A percentile compares a stretch with the other conserved stretches of the same genome.
Evolutionary conservation across 345 rosid species (phyloP).

Genomic region (Balakata baccata): DNA sequence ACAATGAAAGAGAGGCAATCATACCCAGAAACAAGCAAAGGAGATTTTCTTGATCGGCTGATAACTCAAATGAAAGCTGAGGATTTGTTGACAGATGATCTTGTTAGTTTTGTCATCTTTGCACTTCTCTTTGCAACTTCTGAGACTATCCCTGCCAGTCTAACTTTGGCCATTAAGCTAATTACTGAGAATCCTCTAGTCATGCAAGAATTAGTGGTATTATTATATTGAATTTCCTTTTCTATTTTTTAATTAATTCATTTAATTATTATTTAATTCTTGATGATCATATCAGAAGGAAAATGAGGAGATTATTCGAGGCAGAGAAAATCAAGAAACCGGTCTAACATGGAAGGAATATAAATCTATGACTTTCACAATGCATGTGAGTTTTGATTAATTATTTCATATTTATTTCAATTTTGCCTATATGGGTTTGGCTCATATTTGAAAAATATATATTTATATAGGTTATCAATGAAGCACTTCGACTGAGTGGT

Average conservation of each 20-base stretch:
- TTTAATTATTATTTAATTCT: neutral
- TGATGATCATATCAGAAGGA: slow-evolving; percentile 18
- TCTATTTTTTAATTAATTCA: neutral
- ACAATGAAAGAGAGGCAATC: slow-evolving; percentile 18
- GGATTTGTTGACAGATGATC: slow-evolving; percentile 9
- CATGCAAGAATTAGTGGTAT: slow-evolving; percentile 20
- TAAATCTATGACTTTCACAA: slow-evolving; percentile 24
- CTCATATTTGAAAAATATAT: neutral
- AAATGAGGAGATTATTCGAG: slow-evolving; percentile 21
- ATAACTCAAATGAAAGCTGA: slow-evolving; percentile 11
- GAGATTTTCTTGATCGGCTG: slow-evolving; percentile 24
- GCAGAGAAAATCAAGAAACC: slow-evolving; percentile 6
- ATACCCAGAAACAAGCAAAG: neutral
- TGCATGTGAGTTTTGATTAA: slow-evolving; percentile 15
- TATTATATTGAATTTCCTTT: neutral
- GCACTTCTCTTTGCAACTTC: slow-evolving; percentile 25
- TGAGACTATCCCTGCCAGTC: slow-evolving; percentile 25
- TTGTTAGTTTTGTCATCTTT: slow-evolving; percentile 17
- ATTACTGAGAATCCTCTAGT: slow-evolving; percentile 19
- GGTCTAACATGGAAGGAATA: slow-evolving; percentile 29
- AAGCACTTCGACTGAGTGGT: slow-evolving; percentile 26
- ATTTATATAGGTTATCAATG: slow-evolving; percentile 23
- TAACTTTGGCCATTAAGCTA: slow-evolving; percentile 23
- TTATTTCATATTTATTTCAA: neutral
- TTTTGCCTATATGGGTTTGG: neutral